Evolutionary conservation across 1,139 yeast genomes (phyloP).

Genomic region (Hansenula lynferdii): DNA sequence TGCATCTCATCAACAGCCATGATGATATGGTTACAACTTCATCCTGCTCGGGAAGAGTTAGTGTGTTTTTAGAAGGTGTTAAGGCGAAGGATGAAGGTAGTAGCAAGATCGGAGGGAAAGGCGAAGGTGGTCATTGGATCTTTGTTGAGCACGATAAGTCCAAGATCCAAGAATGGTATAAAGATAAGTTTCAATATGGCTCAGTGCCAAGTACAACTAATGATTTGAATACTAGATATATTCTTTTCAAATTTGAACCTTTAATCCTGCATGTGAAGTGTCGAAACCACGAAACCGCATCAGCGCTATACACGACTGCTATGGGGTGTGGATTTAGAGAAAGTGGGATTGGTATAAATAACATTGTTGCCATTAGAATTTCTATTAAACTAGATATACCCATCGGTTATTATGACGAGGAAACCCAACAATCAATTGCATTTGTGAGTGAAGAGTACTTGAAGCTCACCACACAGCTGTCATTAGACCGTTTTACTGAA

Average conservation of each 20-base stretch:
- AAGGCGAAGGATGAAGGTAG: constrained; percentile 22
- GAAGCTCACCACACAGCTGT: constrained; percentile 40
- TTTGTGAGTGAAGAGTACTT: constrained; percentile 50
- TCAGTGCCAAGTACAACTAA: background rate
- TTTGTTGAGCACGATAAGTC: constrained; percentile 66
- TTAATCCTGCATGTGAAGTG: constrained; percentile 81
- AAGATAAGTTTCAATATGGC: constrained; percentile 13
- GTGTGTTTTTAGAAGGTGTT: constrained; percentile 71
- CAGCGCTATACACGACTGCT: constrained; percentile 59
- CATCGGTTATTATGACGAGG: constrained; percentile 47
- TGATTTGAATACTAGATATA: constrained; percentile 37
- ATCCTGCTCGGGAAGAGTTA: constrained; percentile 83
- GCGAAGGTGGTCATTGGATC: constrained; percentile 85
- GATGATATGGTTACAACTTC: constrained; percentile 78
- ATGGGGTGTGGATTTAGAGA: constrained; percentile 87
- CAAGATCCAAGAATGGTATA: constrained; percentile 50
- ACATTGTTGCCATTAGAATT: constrained; percentile 73
- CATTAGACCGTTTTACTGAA: constrained; percentile 58
- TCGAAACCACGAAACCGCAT: constrained; percentile 53
- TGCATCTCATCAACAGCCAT: constrained; percentile 57
- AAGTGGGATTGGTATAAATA: constrained; percentile 77
- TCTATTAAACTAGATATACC: constrained; percentile 72
- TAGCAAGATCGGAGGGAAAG: constrained; percentile 71
- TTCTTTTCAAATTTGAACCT: constrained; percentile 79
- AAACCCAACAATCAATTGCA: constrained; percentile 27